Conservation (phyloP, 2,329 filamentous ascomycete genomes). For the Fusarium falciforme region DNA sequence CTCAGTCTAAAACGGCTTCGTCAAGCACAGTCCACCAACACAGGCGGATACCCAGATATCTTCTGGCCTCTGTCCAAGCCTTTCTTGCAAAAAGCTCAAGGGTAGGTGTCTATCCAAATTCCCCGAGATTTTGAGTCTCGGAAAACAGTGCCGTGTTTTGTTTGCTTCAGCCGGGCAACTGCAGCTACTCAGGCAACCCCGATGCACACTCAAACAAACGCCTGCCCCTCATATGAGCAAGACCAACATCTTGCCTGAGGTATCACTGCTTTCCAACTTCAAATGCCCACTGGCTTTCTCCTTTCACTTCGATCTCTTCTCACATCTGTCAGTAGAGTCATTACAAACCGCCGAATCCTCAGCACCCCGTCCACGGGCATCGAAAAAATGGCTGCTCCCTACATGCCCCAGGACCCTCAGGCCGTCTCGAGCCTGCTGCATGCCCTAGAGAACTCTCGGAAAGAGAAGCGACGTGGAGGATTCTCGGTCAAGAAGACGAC, state of each 20-base stretch:
- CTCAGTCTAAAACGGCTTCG: neutral
- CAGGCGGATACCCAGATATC: neutral
- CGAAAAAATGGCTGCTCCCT: conserved; percentile 61
- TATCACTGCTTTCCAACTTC: neutral
- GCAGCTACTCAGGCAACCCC: neutral
- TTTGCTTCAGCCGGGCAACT: neutral
- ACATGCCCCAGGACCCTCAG: conserved; percentile 74
- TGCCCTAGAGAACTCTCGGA: conserved; percentile 68
- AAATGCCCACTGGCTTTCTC: neutral
- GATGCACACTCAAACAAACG: neutral
- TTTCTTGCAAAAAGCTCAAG: neutral
- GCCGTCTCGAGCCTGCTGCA: conserved; percentile 75
- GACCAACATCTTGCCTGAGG: neutral
- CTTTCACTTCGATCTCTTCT: conserved; percentile 13
- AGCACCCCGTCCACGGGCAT: neutral
- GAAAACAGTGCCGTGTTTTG: neutral
- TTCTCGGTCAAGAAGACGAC: conserved; percentile 85
- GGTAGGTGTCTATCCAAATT: conserved; percentile 3
- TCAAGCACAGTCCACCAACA: neutral
- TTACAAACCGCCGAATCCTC: neutral
- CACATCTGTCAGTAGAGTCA: conserved; percentile 14
- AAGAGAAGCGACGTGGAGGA: conserved; percentile 66
- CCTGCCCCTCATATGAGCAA: conserved; percentile 6
- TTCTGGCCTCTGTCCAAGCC: neutral
- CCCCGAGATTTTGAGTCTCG: neutral